Evolutionary conservation across 805 yeast genomes (phyloP), one percentile per base, ranked within the genome.

Genomic region (Saccharomycopsis selenospora): DNA sequence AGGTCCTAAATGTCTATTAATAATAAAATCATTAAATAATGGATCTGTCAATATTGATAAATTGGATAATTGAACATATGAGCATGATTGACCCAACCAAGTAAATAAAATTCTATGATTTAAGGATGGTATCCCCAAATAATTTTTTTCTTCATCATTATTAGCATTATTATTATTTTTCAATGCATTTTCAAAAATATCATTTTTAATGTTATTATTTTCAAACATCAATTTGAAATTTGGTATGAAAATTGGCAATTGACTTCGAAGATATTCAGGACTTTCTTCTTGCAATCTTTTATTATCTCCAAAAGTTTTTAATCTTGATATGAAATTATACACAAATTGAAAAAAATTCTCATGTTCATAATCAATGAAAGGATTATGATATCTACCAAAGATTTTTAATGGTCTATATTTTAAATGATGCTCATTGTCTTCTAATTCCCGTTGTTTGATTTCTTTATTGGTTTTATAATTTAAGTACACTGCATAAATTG

Each of bases 41-140:
- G 98, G 98, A 62, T 91, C 98, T 2, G 96, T 85, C 33, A 91
- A 63, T 50, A 91, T 71, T 51, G 81, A 84, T n/a, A 86, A 65
- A 1, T 83, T 82, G 3, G 83, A 73, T 2, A 88, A 63, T 58
- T 85, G 88, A 3, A 89, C 68, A 46, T 77, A 73, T 2, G 90
- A 76, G 63, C 96, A 89, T 49, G 93, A 83, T 62, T 91, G 98
- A 3, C 98, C 98, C 38, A 91, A 64, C 98, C 98, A 91, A 0
- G 96, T 88, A 58, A 83, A 76, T 1, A 84, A 71, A 56, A 85
- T 52, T 56, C 83, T 71, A 24, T 75, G 67, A 8, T 61, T 48
- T 2, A 73, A 45, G 1, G 56, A 45, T 0, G 80, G 76, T 1
- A 68, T 50, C 6, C 24, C 62, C 14, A 59, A 47, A 20, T 47